Percentiles rank a stretch among this genome's conserved stretches.
phyloP scores from a whole-genome alignment of 495 filamentous ascomycete genomes.

The Hyaloscypha hepaticicola region DNA sequence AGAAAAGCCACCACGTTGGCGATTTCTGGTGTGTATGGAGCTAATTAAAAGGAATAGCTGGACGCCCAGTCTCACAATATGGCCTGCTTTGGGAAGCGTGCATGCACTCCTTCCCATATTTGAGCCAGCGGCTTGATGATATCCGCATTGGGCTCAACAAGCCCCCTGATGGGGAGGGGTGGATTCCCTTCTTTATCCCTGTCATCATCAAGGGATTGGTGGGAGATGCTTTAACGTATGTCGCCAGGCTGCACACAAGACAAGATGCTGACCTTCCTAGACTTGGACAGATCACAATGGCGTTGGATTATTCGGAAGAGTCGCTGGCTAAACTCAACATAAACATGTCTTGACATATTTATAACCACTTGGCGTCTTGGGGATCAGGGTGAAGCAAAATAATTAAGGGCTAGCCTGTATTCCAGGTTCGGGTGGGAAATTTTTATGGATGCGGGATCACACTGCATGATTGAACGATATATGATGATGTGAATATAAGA shows the following conservation, averaged over 20 bases:
- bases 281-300: neutral
- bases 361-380: neutral
- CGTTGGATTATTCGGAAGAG: neutral
- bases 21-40: neutral
- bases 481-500: too few relatives aligned
- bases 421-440: too few relatives aligned
- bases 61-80: slow-evolving; percentile 14
- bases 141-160: neutral
- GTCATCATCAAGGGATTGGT: slow-evolving; percentile 11
- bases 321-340: neutral
- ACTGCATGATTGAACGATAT: too few relatives aligned
- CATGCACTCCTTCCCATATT: slow-evolving; percentile 6
- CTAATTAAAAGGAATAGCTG: neutral
- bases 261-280: neutral
- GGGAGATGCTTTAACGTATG: slow-evolving; percentile 16
- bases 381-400: too few relatives aligned
- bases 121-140: neutral
- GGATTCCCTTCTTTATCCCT: slow-evolving; percentile 16
- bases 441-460: too few relatives aligned
- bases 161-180: neutral
- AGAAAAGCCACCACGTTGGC: neutral
- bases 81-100: slow-evolving; percentile 10
- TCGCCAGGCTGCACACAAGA: neutral
- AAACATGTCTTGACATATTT: neutral
- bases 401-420: too few relatives aligned